Base-by-base conservation (phyloP, 2,329 filamentous ascomycete genomes). In the Cladosporium velox region DNA sequence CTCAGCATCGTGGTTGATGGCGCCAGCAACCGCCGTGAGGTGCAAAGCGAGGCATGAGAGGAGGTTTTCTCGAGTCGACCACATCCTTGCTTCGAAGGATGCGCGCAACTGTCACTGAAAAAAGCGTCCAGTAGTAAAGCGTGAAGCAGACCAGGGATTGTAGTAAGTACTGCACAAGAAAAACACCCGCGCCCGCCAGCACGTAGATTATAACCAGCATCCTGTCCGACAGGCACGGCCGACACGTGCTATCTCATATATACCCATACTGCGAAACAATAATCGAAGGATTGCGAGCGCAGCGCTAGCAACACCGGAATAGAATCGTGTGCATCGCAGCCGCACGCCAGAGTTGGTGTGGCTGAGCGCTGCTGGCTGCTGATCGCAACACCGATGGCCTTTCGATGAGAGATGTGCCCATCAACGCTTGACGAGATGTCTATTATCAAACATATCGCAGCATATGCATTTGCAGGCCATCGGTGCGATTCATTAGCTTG, bases 1-100 rank as follows among this genome's bases (percentile, higher is more conserved):
- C 30, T 57, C 44, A 2, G 44, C 59, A 28, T 61, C 51, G 21
- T 67, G 58, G 21, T 66, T 60, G 51, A 67, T 59, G 12, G 38
- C 26, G 12, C 35, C 58, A 15, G 41, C 41, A 47, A 30, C 34
- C 11, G 24, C 34, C 15, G 35, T 59, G n/a, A 59, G 24, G 4
- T 59, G 57, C 34, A 47, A 24, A 47, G 57, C 35, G 11, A 59
- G 35, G 12, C 26, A 28, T 11, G 24, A 24, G 24, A 15, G 10
- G 1, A 54, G 15, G 3, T 10, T 8, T 8, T 28, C 34, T 24
- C 18, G 26, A 21, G 28, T 32, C 51, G 51, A 32, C 51, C 51
- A 32, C 51, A 54, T 54, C 15, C 15, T 54, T 21, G 14, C 2
- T 28, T 3, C 15, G 2, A 54, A 54, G n/a, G 26, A 10, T 32